These are phyloP conservation scores for Dryas octopetala DNA, from an alignment of 306 rosid genomes.

Conservation along the genomic window DNA sequence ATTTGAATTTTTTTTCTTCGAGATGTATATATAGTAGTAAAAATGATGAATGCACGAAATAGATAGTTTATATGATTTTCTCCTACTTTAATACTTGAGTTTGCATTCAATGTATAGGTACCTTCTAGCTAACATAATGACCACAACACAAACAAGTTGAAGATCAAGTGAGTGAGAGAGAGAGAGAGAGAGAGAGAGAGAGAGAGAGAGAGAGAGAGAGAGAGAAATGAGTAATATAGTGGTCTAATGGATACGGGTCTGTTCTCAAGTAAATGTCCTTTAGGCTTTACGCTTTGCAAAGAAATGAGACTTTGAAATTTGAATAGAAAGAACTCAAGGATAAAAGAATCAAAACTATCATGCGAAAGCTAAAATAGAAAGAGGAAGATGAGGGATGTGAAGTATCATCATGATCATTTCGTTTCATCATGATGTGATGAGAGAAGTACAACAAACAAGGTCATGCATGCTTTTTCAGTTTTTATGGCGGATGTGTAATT, in stretches of 20 bases:
- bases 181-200: background rate
- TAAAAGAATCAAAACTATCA: background rate
- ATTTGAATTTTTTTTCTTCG: too few species aligned
- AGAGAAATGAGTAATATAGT: background rate
- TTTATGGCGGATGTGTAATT: background rate
- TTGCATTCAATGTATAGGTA: background rate
- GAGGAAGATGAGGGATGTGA: background rate
- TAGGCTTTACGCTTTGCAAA: background rate
- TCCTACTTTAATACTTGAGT: background rate
- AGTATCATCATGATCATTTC: slow-evolving; percentile 10
- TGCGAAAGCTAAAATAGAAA: background rate
- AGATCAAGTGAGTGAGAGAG: background rate
- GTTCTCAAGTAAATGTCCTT: background rate
- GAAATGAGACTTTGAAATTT: background rate
- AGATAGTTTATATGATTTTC: too few species aligned
- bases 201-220: background rate
- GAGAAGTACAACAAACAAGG: slow-evolving; percentile 8
- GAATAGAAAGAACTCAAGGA: background rate
- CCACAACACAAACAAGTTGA: background rate
- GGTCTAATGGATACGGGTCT: background rate
- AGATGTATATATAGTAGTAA: too few species aligned
- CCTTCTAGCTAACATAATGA: background rate
- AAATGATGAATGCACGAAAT: too few species aligned
- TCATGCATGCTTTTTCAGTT: background rate
- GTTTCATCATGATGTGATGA: background rate